phyloP scores from a whole-genome alignment of 306 rosid genomes.

The Vigna hirtella region DNA sequence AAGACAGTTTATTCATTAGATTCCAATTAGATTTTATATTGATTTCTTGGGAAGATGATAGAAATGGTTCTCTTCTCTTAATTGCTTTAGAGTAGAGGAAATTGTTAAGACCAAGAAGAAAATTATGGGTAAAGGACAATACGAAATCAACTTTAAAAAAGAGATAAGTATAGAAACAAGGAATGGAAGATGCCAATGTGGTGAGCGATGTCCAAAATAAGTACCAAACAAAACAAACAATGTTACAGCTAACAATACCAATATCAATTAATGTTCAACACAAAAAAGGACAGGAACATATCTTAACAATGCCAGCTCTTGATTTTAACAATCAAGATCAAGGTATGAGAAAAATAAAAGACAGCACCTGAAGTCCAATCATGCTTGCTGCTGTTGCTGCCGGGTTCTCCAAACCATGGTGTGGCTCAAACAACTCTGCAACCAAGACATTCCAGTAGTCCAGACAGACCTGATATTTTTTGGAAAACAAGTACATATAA shows the following conservation, averaged over 20 bases:
- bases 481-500: conserved; percentile 14
- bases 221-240: background rate
- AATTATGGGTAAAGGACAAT: background rate
- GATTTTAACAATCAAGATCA: conserved; percentile 21
- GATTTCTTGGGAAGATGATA: no score
- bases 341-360: conserved; percentile 48
- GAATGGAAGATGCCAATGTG: background rate
- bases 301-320: background rate
- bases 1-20: no score
- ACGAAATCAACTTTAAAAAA: background rate
- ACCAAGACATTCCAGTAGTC: conserved; percentile 86
- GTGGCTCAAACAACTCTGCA: conserved; percentile 61
- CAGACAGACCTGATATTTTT: conserved; percentile 70
- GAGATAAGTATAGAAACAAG: background rate
- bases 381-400: conserved; percentile 41
- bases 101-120: background rate
- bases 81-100: no score
- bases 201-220: background rate
- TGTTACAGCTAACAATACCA: background rate
- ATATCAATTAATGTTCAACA: conserved; percentile 4
- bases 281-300: background rate
- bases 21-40: no score
- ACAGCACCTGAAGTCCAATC: conserved; percentile 56
- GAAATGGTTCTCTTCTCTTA: no score
- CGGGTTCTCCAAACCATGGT: conserved; percentile 40